phyloP scores from a whole-genome alignment of 257 asterid genomes.

The Scutellaria barbata region DNA sequence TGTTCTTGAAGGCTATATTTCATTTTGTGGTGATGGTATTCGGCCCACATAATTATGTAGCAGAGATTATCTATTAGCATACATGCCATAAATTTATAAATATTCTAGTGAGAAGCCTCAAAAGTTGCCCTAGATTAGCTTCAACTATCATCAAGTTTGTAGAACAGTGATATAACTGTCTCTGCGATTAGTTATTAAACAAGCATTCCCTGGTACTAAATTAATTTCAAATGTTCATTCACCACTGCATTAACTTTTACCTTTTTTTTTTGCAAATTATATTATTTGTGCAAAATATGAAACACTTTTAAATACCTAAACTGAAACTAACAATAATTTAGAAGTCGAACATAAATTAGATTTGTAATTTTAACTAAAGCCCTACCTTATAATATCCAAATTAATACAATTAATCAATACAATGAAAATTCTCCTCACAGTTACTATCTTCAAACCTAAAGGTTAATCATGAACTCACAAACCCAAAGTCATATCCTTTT shows the following conservation, averaged over 20 bases:
- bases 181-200: background rate
- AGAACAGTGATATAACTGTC: background rate
- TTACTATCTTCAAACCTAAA: background rate
- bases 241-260: background rate
- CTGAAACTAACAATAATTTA: background rate
- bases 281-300: background rate
- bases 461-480: background rate
- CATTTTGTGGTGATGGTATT: slow-evolving; percentile 41
- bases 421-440: background rate
- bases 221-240: background rate
- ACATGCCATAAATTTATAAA: slow-evolving; percentile 13
- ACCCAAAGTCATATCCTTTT: background rate
- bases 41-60: slow-evolving; percentile 45
- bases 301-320: background rate
- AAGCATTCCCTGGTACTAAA: background rate
- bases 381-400: background rate
- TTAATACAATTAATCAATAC: background rate
- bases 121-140: background rate
- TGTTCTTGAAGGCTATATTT: slow-evolving; percentile 50
- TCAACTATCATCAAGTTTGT: background rate
- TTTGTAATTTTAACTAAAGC: background rate
- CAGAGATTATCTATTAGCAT: background rate
- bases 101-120: background rate
- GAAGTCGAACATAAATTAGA: background rate
- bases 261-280: background rate